Base-by-base conservation (phyloP, 1,284 basidiomycete species). In the Tilletia setariae region DNA sequence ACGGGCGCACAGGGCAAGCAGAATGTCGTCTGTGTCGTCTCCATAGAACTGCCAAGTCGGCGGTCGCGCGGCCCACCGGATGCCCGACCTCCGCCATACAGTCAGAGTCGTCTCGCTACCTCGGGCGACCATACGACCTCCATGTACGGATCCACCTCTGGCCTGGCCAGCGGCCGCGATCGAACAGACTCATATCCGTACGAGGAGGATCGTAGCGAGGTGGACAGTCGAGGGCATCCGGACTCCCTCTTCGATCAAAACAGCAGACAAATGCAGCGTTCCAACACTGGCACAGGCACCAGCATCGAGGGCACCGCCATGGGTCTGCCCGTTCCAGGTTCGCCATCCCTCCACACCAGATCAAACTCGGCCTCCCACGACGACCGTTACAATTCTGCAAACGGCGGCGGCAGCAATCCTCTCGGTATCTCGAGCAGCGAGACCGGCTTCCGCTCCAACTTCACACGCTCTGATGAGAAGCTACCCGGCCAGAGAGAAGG, bases 1-100 rank as follows among this genome's bases (percentile, higher is more conserved):
- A 87, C 65, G 84, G 73, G 62, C 44, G 69, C 68, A 30, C 68
- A 73, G 15, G 78, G 84, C 69, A 92, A 94, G 76, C 82, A 87
- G 62, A 89, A 90, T 1, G 85, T 96, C 72, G 94, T 93, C 15
- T 94, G 92, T 77, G 91, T 96, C 77, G 89, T 97, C 69, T 86
- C 93, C 70, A 88, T 97, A 78, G 92, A 94, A 83, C 87, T 96
- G 0, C 91, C 93, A 2, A 87, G 88, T 69, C 88, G 91, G 81
- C 85, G 91, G 68, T 86, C 86, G 6, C 23, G 28, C 28, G 35
- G 16, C 13, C 15, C 56, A 8, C 6, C 25, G 6, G 56, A 61
- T 35, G 28, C 19, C 1, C 1, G 56, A 30, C 56, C 56, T 30
- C 56, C 56, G 6, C 56, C 56, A 8, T 30, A 61, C 30, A 35